Conservation (phyloP, 208 protist species). For the Willaertia magna region DNA sequence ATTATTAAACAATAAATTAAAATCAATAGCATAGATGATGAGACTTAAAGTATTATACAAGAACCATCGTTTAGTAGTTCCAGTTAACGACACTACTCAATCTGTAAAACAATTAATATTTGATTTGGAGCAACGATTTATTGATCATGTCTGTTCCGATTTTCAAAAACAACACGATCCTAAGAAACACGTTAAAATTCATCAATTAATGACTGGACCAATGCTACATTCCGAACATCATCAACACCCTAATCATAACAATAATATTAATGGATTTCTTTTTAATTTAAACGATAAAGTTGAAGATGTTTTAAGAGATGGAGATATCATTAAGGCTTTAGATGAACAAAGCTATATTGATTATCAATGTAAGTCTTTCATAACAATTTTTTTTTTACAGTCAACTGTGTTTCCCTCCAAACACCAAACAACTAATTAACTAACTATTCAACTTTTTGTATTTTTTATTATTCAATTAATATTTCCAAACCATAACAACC, state of each 20-base stretch:
- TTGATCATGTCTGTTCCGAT: not conserved
- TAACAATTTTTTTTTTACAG: too few species aligned
- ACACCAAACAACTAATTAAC: too few species aligned
- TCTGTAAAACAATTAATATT: not conserved
- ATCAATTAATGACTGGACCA: not conserved
- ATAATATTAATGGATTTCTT: not conserved
- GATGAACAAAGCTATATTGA: not conserved
- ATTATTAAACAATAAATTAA: too few species aligned
- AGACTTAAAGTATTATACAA: not conserved
- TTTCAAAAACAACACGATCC: not conserved
- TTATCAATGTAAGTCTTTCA: not conserved
- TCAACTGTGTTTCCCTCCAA: too few species aligned
- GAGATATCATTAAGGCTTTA: not conserved
- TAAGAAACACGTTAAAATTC: not conserved
- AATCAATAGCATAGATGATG: too few species aligned
- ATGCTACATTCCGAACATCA: not conserved
- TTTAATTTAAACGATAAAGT: not conserved
- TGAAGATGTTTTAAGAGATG: not conserved
- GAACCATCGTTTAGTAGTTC: not conserved
- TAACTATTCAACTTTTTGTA: too few species aligned
- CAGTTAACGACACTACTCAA: not conserved
- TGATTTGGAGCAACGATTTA: not conserved
- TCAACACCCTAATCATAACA: not conserved
- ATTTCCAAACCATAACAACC: too few species aligned
- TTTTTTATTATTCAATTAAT: too few species aligned